Evolutionary conservation across 768 basidiomycete genomes (phyloP).

Genomic region (Boletales sp.): DNA sequence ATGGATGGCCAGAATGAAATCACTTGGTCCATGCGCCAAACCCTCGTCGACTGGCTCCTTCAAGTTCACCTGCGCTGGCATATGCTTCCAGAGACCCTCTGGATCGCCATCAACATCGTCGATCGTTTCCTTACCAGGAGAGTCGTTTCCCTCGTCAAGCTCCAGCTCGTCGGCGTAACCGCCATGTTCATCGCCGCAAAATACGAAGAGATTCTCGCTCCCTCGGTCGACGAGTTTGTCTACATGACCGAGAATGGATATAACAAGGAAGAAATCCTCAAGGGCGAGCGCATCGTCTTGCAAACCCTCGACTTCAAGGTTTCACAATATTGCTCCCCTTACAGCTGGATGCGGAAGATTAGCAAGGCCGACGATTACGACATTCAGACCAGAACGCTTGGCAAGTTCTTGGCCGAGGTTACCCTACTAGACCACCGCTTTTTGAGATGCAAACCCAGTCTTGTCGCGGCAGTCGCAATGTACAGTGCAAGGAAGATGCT

Average conservation of each 20-base stretch:
- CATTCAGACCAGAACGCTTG: constrained; percentile 92
- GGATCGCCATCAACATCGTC: constrained; percentile 98
- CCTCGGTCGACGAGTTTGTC: constrained; percentile 96
- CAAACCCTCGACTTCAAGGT: constrained; percentile 94
- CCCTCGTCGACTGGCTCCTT: constrained; percentile 95
- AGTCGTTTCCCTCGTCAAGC: constrained; percentile 83
- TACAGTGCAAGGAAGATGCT: constrained; percentile 94
- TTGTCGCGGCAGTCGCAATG: constrained; percentile 96
- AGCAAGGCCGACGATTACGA: constrained; percentile 99
- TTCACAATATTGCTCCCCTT: constrained; percentile 97
- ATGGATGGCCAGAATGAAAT: constrained; percentile 94
- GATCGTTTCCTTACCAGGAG: constrained; percentile 90
- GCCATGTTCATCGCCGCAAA: constrained; percentile 99
- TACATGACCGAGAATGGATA: constrained; percentile 97
- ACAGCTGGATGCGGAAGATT: constrained; percentile 98
- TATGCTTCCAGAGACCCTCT: constrained; percentile 98
- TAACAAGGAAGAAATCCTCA: constrained; percentile 92
- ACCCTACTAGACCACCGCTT: constrained; percentile 92
- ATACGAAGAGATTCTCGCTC: constrained; percentile 98
- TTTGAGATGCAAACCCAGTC: constrained; percentile 87
- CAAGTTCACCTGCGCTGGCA: constrained; percentile 98
- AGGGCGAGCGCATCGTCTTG: constrained; percentile 95
- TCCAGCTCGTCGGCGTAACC: constrained; percentile 95
- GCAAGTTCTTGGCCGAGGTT: constrained; percentile 97
- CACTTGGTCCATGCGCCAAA: constrained; percentile 91